Percentiles rank a stretch among this genome's conserved stretches.
Evolutionary conservation across 2,329 filamentous ascomycete genomes (phyloP).

Genomic region (Talaromyces albobiverticillius): DNA sequence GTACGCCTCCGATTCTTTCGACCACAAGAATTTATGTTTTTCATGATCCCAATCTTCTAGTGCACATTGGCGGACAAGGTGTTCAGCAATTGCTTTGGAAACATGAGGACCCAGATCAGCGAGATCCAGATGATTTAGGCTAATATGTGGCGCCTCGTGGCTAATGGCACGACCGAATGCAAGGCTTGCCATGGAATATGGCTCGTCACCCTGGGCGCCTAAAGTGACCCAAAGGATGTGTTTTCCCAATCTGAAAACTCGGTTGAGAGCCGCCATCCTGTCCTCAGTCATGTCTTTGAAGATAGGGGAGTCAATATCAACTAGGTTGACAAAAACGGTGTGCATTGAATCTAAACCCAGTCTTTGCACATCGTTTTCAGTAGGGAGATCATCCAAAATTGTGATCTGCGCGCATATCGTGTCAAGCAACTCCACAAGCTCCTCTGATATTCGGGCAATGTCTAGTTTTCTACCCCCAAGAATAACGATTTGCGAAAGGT

Average conservation of each 20-base stretch:
- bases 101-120: not conserved
- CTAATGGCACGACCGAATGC: slow-evolving; percentile 10
- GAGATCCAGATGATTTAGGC: slow-evolving; percentile 8
- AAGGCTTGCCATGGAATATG: slow-evolving; percentile 11
- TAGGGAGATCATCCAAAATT: not conserved
- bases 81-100: not conserved
- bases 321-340: slow-evolving; percentile 2
- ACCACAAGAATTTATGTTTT: slow-evolving; percentile 23
- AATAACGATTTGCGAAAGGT: not conserved
- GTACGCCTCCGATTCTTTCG: slow-evolving; percentile 27
- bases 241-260: not conserved
- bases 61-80: not conserved
- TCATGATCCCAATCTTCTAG: not conserved
- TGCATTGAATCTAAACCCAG: not conserved
- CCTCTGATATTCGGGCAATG: not conserved
- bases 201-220: slow-evolving; percentile 1
- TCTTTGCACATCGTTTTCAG: not conserved
- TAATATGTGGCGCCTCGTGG: slow-evolving; percentile 8
- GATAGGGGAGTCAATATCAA: slow-evolving; percentile 19
- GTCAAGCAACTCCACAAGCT: not conserved
- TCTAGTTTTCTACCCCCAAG: not conserved
- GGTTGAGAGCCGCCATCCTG: slow-evolving; percentile 18
- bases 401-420: not conserved
- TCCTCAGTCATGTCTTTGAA: slow-evolving; percentile 18
- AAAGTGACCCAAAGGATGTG: slow-evolving; percentile 13